Conservation (phyloP, 331 rosid species). For the Acacia pycnantha region DNA sequence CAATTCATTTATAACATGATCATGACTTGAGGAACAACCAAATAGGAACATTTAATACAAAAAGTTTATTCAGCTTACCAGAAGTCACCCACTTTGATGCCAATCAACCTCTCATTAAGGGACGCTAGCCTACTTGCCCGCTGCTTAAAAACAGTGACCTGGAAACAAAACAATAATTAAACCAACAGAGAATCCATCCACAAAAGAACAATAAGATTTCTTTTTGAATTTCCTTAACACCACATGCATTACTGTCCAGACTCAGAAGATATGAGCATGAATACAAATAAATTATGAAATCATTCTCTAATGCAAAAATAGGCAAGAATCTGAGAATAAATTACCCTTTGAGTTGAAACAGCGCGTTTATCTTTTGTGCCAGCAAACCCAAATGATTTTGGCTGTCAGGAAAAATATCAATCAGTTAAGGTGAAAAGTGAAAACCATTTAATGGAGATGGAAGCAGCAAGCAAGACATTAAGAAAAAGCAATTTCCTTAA, state of each 20-base stretch:
- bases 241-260: conserved; percentile 12
- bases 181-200: conserved; percentile 23
- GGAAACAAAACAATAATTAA: conserved; percentile 34
- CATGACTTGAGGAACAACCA: conserved; percentile 16
- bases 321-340: conserved; percentile 21
- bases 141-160: conserved; percentile 93
- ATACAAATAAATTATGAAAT: not conserved
- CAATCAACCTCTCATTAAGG: conserved; percentile 82
- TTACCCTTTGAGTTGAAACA: conserved; percentile 90
- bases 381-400: conserved; percentile 93
- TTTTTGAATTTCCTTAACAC: not conserved
- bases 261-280: not conserved
- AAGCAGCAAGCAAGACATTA: conserved; percentile 17
- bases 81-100: conserved; percentile 89
- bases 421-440: not conserved
- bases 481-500: conserved; percentile 12
- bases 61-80: conserved; percentile 58
- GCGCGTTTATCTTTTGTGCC: conserved; percentile 97
- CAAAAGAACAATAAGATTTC: conserved; percentile 1
- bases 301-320: conserved; percentile 8
- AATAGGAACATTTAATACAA: not conserved
- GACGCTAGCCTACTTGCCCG: conserved; percentile 76
- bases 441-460: not conserved
- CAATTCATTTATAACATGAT: conserved; percentile 20
- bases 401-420: conserved; percentile 46